These are phyloP conservation scores for Trematosphaeria pertusa DNA, from an alignment of 2,329 filamentous ascomycete species.

Conservation along the genomic window DNA sequence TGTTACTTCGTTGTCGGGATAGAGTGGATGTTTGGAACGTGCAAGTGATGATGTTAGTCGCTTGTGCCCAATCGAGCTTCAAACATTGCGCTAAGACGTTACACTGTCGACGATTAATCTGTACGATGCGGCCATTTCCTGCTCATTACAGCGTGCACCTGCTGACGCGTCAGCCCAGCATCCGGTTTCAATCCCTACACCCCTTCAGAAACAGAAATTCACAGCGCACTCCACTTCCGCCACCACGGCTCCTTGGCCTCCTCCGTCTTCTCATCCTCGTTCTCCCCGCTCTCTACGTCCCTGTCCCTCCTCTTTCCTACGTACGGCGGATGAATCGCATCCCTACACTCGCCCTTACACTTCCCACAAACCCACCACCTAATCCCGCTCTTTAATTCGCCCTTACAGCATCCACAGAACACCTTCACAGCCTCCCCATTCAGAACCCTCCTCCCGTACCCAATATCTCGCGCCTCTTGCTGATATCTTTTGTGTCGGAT, in stretches of 20 bases:
- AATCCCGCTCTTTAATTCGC: constrained; percentile 17
- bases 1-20: no score
- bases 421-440: neutral
- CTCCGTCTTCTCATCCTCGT: neutral
- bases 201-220: no score
- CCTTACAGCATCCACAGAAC: constrained; percentile 19
- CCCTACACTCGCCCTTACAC: constrained; percentile 24
- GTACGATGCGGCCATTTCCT: no score
- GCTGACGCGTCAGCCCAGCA: no score
- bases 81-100: no score
- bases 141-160: no score
- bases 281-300: no score
- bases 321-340: constrained; percentile 23
- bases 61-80: no score
- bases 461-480: constrained; percentile 20
- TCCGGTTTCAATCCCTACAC: no score
- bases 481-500: constrained; percentile 18
- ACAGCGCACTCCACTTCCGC: constrained; percentile 6
- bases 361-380: constrained; percentile 27
- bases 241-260: constrained; percentile 1
- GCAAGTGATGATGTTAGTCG: no score
- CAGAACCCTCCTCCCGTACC: constrained; percentile 2
- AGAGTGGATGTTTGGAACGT: no score
- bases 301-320: constrained; percentile 15
- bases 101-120: no score